Conservation (phyloP, 345 rosid species). For the Murraya koenigii region DNA sequence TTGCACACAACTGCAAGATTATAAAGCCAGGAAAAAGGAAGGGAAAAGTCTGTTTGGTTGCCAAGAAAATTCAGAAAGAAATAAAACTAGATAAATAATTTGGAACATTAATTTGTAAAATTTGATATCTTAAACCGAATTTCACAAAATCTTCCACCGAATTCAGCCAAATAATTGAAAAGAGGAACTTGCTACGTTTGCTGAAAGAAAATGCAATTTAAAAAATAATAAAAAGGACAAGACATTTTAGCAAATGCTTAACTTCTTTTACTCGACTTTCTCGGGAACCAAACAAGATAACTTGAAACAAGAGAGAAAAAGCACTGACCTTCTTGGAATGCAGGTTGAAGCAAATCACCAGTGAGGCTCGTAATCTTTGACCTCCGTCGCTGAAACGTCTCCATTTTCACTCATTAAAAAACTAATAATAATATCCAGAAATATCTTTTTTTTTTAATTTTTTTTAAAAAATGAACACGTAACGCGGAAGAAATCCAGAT, state of each 20-base stretch:
- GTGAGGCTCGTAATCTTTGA: conserved; percentile 24
- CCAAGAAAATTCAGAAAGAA: background rate
- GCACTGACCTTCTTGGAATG: conserved; percentile 38
- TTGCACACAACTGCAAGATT: background rate
- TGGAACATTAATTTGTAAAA: background rate
- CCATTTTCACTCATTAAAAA: conserved; percentile 48
- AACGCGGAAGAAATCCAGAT: conserved; percentile 32
- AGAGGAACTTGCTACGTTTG: conserved; percentile 10
- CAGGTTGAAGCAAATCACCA: conserved; percentile 28
- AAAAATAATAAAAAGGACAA: background rate
- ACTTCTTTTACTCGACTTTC: conserved; percentile 12
- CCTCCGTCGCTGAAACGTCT: conserved; percentile 39
- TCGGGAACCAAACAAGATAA: conserved; percentile 20
- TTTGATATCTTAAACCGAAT: background rate
- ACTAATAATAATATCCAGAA: background rate
- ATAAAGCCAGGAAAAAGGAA: conserved; percentile 1
- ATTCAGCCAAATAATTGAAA: background rate
- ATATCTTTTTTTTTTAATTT: background rate
- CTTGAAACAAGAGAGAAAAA: background rate
- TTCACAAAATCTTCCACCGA: background rate
- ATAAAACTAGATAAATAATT: background rate
- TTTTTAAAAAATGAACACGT: background rate
- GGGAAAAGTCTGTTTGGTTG: background rate
- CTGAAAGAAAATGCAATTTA: conserved; percentile 16
- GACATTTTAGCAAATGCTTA: background rate